Conservation (phyloP, 495 filamentous ascomycete genomes). For the Penicillium longicatenatum region DNA sequence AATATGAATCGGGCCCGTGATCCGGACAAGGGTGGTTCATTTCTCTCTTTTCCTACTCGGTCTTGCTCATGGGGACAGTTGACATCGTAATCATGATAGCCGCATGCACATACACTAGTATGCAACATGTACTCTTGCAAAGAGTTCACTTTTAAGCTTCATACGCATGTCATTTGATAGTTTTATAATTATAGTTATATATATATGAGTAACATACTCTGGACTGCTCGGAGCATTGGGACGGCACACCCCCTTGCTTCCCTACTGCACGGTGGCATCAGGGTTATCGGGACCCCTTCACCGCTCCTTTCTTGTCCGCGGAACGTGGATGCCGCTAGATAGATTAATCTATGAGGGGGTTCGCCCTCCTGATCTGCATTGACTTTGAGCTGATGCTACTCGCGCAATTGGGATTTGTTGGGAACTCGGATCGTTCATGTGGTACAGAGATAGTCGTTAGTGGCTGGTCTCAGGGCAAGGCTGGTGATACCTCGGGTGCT, state of each 20-base stretch:
- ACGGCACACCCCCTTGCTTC: constrained; percentile 23
- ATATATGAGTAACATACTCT: not conserved
- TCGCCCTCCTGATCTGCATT: not conserved
- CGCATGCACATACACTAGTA: not conserved
- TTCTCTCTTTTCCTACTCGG: not conserved
- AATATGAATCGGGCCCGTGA: not conserved
- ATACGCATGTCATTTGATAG: constrained; percentile 16
- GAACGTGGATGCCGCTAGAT: not conserved
- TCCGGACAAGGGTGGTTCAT: not conserved
- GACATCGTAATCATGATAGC: not conserved
- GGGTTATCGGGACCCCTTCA: constrained; percentile 14
- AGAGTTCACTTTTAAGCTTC: constrained; percentile 10
- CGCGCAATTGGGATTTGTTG: not conserved
- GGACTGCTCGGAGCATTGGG: not conserved
- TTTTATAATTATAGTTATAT: no score
- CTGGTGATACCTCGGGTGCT: not conserved
- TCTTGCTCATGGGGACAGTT: not conserved
- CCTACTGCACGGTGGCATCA: constrained; percentile 26
- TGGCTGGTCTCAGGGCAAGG: not conserved
- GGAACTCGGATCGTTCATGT: not conserved
- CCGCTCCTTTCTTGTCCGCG: constrained; percentile 21
- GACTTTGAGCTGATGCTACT: not conserved
- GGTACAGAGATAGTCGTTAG: constrained; percentile 1
- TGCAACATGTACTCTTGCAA: not conserved
- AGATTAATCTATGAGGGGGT: not conserved